phyloP scores from a whole-genome alignment of 2,329 filamentous ascomycete species.

The Xylaria sp. region DNA sequence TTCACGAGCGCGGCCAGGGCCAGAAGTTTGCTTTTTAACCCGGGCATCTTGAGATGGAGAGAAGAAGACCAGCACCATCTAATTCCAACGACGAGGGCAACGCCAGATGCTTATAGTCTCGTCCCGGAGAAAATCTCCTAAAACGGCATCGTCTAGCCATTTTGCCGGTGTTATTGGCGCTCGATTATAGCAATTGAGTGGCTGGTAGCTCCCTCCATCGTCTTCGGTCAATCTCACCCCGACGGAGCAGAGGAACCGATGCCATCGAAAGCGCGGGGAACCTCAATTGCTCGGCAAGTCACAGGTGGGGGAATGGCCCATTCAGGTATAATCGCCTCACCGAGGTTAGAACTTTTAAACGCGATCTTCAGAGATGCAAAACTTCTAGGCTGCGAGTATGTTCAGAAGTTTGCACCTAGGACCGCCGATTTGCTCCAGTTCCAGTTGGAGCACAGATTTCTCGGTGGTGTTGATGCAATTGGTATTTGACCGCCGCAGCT shows the following conservation, averaged over 20 bases:
- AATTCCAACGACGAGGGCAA: neutral
- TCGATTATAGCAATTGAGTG: slow-evolving; percentile 1
- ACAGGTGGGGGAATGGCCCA: neutral
- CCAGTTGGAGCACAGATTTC: no score
- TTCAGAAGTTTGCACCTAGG: neutral
- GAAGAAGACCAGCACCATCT: neutral
- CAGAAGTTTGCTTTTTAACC: slow-evolving; percentile 11
- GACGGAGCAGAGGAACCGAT: slow-evolving; percentile 1
- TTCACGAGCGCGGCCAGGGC: slow-evolving; percentile 7
- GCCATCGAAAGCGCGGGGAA: slow-evolving; percentile 2
- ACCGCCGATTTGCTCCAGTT: neutral
- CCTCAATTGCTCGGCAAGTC: slow-evolving; percentile 3
- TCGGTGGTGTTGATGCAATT: no score
- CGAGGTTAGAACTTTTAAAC: neutral
- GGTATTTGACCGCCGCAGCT: neutral
- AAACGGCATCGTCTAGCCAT: slow-evolving; percentile 3
- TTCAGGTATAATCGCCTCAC: neutral
- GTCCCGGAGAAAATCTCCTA: slow-evolving; percentile 12
- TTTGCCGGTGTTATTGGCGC: slow-evolving; percentile 12
- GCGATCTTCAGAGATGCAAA: neutral
- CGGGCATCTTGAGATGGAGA: slow-evolving; percentile 9
- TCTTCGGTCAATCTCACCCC: slow-evolving; percentile 23
- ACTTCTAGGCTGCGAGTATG: neutral
- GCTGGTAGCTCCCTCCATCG: neutral
- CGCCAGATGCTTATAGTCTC: slow-evolving; percentile 2